phyloP scores from a whole-genome alignment of 1,139 yeast genomes.

The Geotrichum cucujoidarum region DNA sequence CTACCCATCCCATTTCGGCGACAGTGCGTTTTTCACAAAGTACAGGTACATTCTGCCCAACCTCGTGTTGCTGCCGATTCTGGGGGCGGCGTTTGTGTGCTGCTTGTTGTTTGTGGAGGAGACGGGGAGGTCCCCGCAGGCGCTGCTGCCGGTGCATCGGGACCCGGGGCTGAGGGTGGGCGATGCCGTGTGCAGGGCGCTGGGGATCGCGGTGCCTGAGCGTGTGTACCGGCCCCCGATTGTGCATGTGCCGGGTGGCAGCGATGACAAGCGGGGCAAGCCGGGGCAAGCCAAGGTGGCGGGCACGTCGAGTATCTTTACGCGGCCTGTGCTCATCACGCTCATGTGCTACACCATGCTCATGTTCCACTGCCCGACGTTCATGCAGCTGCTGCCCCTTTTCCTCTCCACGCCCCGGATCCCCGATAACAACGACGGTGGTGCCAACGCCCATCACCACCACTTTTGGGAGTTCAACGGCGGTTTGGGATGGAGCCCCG shows the following conservation, averaged over 20 bases:
- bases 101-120: slow-evolving; percentile 55
- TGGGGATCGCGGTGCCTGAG: slow-evolving; percentile 3
- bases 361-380: slow-evolving; percentile 50
- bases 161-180: slow-evolving; percentile 42
- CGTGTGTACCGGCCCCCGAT: not conserved
- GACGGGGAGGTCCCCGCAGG: slow-evolving; percentile 38
- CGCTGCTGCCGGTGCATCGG: slow-evolving; percentile 47
- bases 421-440: slow-evolving; percentile 18
- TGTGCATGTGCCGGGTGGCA: too few species aligned
- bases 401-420: slow-evolving; percentile 50
- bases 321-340: slow-evolving; percentile 30
- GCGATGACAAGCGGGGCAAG: too few species aligned
- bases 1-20: slow-evolving; percentile 22
- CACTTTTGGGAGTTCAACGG: slow-evolving; percentile 38
- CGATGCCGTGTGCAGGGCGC: slow-evolving; percentile 15
- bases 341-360: slow-evolving; percentile 31
- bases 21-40: slow-evolving; percentile 34
- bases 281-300: not conserved
- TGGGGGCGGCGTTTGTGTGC: slow-evolving; percentile 38
- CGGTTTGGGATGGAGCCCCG: slow-evolving; percentile 46
- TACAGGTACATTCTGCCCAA: slow-evolving; percentile 60
- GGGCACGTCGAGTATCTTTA: slow-evolving; percentile 21
- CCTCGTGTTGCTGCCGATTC: slow-evolving; percentile 45
- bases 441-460: slow-evolving; percentile 29
- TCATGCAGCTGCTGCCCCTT: slow-evolving; percentile 55